Conservation (phyloP, 225 moss, liverwort and hornwort species). For the Lunularia cruciata region DNA sequence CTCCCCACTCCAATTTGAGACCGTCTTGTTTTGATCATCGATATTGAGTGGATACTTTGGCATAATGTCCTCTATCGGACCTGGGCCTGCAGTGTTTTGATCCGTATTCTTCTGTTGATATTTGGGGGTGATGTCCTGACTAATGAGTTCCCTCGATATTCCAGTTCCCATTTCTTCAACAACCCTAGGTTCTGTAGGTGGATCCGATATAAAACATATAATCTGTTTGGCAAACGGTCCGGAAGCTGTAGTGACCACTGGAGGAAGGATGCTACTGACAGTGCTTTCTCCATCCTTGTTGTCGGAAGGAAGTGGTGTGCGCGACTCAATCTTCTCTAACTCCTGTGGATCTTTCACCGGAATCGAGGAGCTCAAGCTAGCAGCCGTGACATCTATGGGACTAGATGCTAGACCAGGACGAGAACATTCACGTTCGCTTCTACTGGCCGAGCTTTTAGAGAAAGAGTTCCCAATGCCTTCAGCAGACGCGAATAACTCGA, state of each 20-base stretch:
- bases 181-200: neutral
- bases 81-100: no score
- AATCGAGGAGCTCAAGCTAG: neutral
- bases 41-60: no score
- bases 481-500: no score
- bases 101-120: neutral
- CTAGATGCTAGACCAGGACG: no score
- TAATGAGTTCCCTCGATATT: neutral
- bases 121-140: neutral
- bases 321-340: neutral
- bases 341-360: neutral
- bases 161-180: neutral
- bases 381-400: no score
- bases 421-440: no score
- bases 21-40: no score
- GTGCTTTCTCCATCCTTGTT: neutral
- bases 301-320: neutral
- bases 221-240: conserved; percentile 11
- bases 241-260: neutral
- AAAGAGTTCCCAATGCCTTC: no score
- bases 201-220: neutral
- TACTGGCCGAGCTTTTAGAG: no score
- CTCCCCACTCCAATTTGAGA: no score
- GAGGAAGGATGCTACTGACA: no score
- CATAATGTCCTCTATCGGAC: no score